phyloP scores from a whole-genome alignment of 768 basidiomycete genomes.

The Russula sp. region DNA sequence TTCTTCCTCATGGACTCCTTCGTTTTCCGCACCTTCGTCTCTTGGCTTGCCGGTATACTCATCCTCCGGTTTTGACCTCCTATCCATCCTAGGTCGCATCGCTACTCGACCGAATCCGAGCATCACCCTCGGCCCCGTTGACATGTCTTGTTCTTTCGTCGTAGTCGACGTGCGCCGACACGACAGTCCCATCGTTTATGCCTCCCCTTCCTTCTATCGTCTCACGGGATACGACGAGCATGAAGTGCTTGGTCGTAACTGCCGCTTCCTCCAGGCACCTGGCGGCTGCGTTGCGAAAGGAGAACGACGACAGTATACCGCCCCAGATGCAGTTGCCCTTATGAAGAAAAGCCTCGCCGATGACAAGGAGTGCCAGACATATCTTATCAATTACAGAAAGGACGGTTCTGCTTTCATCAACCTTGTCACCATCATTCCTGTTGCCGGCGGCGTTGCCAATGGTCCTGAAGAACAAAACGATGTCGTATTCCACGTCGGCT shows the following conservation, averaged over 20 bases:
- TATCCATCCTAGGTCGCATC: conserved; percentile 76
- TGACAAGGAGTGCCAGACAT: conserved; percentile 85
- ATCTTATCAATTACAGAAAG: conserved; percentile 83
- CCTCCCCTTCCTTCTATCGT: conserved; percentile 73
- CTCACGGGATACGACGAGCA: conserved; percentile 69
- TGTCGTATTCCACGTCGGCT: conserved; percentile 84
- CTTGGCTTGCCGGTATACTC: conserved; percentile 68
- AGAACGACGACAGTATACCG: conserved; percentile 51
- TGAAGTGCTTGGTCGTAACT: conserved; percentile 86
- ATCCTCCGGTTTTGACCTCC: conserved; percentile 83
- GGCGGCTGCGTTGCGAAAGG: conserved; percentile 48
- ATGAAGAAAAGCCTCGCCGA: conserved; percentile 60
- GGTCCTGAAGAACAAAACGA: conserved; percentile 54
- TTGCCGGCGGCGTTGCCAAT: conserved; percentile 52
- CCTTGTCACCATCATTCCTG: conserved; percentile 85
- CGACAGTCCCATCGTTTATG: conserved; percentile 88
- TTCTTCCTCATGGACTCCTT: background rate
- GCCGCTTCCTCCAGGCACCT: conserved; percentile 85
- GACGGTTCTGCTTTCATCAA: conserved; percentile 85
- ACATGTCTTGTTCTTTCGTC: conserved; percentile 87
- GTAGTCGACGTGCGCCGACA: conserved; percentile 78
- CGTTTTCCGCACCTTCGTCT: conserved; percentile 27
- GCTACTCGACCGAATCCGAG: conserved; percentile 66
- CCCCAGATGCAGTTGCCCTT: conserved; percentile 58
- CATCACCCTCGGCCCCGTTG: conserved; percentile 83